Percentiles rank a stretch among this genome's conserved stretches.
phyloP scores from a whole-genome alignment of 2,329 filamentous ascomycete species.

The Microsporum ferrugineum region DNA sequence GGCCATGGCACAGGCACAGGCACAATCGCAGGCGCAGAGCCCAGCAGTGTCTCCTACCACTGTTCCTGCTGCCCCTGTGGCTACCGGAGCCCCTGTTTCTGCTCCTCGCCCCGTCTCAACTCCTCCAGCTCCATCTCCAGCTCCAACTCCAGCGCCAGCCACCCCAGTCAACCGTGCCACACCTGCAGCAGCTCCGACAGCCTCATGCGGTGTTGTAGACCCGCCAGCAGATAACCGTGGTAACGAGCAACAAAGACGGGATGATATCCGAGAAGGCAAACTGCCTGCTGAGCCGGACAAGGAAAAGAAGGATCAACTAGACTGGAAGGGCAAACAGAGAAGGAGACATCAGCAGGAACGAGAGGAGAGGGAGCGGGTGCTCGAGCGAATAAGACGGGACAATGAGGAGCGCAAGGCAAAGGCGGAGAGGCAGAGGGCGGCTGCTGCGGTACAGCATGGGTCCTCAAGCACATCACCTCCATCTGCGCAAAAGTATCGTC shows the following conservation, averaged over 20 bases:
- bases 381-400: constrained; percentile 66
- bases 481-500: constrained; percentile 38
- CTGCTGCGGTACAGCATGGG: constrained; percentile 6
- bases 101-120: not conserved
- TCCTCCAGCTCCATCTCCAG: not conserved
- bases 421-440: constrained; percentile 33
- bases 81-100: not conserved
- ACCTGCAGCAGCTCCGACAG: constrained; percentile 4
- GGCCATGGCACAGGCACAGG: not conserved
- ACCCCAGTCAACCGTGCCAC: not conserved
- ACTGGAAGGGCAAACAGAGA: constrained; percentile 45
- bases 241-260: not conserved
- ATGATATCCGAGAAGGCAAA: not conserved
- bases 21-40: not conserved
- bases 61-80: not conserved
- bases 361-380: constrained; percentile 58
- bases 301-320: constrained; percentile 37
- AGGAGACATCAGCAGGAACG: constrained; percentile 53
- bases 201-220: constrained; percentile 1
- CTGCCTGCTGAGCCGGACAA: not conserved
- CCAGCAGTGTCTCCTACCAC: not conserved
- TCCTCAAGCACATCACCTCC: not conserved
- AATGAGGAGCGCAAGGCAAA: constrained; percentile 54
- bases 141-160: not conserved
- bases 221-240: not conserved